phyloP scores from a whole-genome alignment of 371 early-diverging fungal species.

The Mortierella sp. region DNA sequence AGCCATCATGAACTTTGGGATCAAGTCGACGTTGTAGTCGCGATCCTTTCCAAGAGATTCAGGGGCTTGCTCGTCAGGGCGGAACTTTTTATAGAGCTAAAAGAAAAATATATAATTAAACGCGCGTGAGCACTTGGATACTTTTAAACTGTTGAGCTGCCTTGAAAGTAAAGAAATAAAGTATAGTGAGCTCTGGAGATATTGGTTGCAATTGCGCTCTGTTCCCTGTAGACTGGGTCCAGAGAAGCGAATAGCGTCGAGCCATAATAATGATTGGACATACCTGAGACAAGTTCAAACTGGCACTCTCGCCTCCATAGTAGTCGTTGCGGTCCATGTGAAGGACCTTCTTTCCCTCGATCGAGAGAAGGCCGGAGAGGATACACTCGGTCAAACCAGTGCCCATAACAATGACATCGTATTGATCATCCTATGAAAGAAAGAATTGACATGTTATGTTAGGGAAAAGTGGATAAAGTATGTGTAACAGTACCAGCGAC shows the following conservation, averaged over 20 bases:
- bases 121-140: constrained; percentile 27
- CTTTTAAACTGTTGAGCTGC: constrained; percentile 7
- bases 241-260: neutral
- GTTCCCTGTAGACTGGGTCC: neutral
- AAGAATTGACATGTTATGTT: neutral
- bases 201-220: neutral
- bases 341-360: constrained; percentile 98
- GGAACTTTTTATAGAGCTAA: constrained; percentile 91
- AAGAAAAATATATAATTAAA: constrained; percentile 7
- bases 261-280: neutral
- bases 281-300: constrained; percentile 94
- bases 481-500: neutral
- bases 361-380: constrained; percentile 97
- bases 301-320: constrained; percentile 98
- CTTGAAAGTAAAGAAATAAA: neutral
- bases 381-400: constrained; percentile 99
- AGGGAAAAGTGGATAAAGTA: neutral
- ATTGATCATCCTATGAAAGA: constrained; percentile 81
- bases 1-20: constrained; percentile 99
- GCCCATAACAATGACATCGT: constrained; percentile 98
- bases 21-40: constrained; percentile 98
- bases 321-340: constrained; percentile 99
- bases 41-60: constrained; percentile 86
- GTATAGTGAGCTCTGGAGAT: neutral
- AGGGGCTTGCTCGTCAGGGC: constrained; percentile 75